phyloP scores from a whole-genome alignment of 1,284 basidiomycete genomes.

The Leucoagaricus sp. region DNA sequence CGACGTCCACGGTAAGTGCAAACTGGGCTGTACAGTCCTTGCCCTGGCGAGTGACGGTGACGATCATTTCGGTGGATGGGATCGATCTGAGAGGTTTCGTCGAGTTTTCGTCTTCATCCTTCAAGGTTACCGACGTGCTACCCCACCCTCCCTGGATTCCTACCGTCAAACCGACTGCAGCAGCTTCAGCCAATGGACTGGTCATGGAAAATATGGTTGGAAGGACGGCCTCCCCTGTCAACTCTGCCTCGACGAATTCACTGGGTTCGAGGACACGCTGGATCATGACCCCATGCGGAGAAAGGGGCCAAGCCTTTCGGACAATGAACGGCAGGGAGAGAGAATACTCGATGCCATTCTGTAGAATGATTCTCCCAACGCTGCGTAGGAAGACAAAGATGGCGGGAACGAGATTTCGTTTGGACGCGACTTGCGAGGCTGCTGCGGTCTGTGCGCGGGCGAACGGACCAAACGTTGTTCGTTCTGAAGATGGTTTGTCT shows the following conservation, averaged over 20 bases:
- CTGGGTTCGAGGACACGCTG: constrained; percentile 71
- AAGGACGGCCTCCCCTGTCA: constrained; percentile 61
- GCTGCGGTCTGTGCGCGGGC: constrained; percentile 35
- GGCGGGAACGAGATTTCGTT: constrained; percentile 46
- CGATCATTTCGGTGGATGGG: constrained; percentile 60
- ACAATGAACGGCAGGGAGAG: constrained; percentile 85
- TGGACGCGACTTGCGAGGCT: constrained; percentile 28
- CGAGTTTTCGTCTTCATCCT: constrained; percentile 55
- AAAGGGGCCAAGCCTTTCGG: constrained; percentile 75
- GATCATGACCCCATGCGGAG: constrained; percentile 74
- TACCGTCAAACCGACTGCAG: constrained; percentile 62
- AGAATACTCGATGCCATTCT: constrained; percentile 75
- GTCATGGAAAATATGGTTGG: constrained; percentile 80
- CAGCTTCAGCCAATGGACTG: constrained; percentile 76
- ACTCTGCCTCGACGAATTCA: constrained; percentile 67
- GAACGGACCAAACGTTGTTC: constrained; percentile 66
- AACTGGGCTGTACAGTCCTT: constrained; percentile 49
- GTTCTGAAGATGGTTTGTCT: constrained; percentile 26
- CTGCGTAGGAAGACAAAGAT: constrained; percentile 81
- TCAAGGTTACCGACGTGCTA: constrained; percentile 41
- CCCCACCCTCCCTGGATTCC: constrained; percentile 52
- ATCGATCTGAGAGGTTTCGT: constrained; percentile 50
- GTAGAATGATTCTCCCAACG: constrained; percentile 72
- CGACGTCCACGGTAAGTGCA: constrained; percentile 57
- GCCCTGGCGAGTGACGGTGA: constrained; percentile 54